Evolutionary conservation across 495 filamentous ascomycete genomes (phyloP).

Genomic region (Aeminium ludgeri): DNA sequence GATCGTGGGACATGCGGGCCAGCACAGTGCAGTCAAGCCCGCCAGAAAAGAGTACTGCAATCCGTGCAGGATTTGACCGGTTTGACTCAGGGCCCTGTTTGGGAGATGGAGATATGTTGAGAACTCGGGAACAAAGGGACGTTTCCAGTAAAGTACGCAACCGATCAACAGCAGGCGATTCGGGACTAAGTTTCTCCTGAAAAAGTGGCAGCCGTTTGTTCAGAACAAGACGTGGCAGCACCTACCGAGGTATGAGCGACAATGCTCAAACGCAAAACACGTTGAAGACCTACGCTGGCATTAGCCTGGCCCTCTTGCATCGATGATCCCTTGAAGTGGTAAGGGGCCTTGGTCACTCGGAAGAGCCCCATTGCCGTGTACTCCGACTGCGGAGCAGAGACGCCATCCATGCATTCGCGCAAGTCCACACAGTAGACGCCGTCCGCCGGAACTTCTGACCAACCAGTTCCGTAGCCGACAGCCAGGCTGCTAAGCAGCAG

Average conservation of each 20-base stretch:
- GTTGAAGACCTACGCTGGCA: background rate
- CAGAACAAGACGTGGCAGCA: slow-evolving; percentile 13
- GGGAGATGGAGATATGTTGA: slow-evolving; percentile 47
- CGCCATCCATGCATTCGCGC: background rate
- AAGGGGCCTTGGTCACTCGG: background rate
- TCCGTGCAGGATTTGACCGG: slow-evolving; percentile 23
- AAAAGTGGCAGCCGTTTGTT: slow-evolving; percentile 12
- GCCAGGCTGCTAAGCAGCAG: slow-evolving; percentile 64
- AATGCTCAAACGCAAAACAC: background rate
- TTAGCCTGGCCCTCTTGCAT: background rate
- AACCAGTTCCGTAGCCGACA: slow-evolving; percentile 33
- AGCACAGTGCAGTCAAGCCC: slow-evolving; percentile 85
- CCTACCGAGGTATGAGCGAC: slow-evolving; percentile 14
- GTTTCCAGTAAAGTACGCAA: slow-evolving; percentile 42
- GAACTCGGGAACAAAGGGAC: slow-evolving; percentile 48
- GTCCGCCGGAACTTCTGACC: slow-evolving; percentile 69
- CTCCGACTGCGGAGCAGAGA: background rate
- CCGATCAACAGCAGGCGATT: slow-evolving; percentile 36
- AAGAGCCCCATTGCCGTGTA: background rate
- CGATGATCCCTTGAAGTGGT: background rate
- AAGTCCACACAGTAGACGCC: slow-evolving; percentile 56
- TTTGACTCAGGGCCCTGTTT: slow-evolving; percentile 10
- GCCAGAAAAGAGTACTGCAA: slow-evolving; percentile 85
- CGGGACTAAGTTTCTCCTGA: slow-evolving; percentile 25
- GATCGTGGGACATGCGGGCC: slow-evolving; percentile 65